These are phyloP conservation scores for Geotrichum citri-aurantii DNA, from an alignment of 1,139 yeast species.

Conservation along the genomic window DNA sequence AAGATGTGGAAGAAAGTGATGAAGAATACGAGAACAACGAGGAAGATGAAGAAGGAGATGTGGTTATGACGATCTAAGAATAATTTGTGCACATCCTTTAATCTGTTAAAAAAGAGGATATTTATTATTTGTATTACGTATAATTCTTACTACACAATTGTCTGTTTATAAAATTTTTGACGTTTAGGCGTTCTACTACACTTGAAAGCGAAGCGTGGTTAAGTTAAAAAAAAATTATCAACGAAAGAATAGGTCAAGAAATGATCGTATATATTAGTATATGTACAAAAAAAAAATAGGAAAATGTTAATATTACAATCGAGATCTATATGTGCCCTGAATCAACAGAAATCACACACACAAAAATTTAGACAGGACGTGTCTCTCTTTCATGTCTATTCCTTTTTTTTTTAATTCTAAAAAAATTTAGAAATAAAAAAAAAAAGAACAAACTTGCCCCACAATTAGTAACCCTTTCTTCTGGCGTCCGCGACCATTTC, in stretches of 20 bases:
- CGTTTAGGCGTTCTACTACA: background rate
- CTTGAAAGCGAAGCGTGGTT: background rate
- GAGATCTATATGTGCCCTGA: background rate
- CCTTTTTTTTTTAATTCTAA: background rate
- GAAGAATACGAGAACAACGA: constrained; percentile 9
- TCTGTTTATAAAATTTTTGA: background rate
- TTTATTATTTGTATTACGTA: too few species aligned
- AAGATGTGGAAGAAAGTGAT: background rate
- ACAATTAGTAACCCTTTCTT: constrained; percentile 33
- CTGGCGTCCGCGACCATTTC: constrained; percentile 36
- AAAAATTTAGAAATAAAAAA: background rate
- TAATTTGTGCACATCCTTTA: too few species aligned
- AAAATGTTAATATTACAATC: background rate
- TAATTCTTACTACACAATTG: too few species aligned
- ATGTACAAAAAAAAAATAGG: background rate
- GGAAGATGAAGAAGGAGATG: constrained; percentile 7
- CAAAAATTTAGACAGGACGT: too few species aligned
- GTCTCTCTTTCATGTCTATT: too few species aligned
- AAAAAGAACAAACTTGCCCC: background rate
- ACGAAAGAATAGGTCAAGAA: background rate
- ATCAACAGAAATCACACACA: background rate
- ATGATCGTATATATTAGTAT: background rate
- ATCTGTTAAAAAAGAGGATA: too few species aligned
- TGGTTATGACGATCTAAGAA: background rate
- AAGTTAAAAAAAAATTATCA: background rate